Conservation (phyloP, 2,329 filamentous ascomycete species). For the Colletotrichum musae region DNA sequence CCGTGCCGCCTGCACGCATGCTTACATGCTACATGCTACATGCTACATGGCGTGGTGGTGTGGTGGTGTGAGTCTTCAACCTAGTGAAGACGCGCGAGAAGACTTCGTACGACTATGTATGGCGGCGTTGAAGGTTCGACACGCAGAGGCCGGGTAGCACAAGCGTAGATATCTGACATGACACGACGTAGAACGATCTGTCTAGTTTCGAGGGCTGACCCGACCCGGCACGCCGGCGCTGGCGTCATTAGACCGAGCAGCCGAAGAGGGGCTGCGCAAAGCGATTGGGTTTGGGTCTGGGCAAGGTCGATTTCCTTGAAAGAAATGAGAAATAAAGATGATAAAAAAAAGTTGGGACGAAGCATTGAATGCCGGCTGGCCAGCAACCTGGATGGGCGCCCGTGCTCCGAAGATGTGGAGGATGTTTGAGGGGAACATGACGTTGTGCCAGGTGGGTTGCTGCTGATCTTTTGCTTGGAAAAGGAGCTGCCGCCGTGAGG, state of each 20-base stretch:
- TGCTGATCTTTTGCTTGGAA: constrained; percentile 27
- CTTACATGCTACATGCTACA: no score
- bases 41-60: constrained; percentile 12
- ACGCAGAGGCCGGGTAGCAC: neutral
- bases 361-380: neutral
- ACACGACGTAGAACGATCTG: constrained; percentile 14
- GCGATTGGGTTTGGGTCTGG: constrained; percentile 2
- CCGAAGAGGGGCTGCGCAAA: neutral
- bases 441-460: constrained; percentile 16
- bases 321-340: neutral
- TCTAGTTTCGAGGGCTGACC: neutral
- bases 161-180: neutral
- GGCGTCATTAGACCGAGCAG: constrained; percentile 10
- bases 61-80: constrained; percentile 6
- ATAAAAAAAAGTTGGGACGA: constrained; percentile 1
- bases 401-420: constrained; percentile 6
- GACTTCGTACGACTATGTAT: no score
- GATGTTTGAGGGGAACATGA: constrained; percentile 30
- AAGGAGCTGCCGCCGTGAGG: constrained; percentile 10
- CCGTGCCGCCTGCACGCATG: constrained; percentile 1
- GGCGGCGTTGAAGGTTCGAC: neutral
- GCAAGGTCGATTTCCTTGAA: neutral
- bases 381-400: neutral
- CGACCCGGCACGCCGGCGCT: neutral
- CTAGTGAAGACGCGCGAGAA: neutral